Percentiles rank a stretch among this genome's conserved stretches.
phyloP scores from a whole-genome alignment of 2,329 filamentous ascomycete species.

The Colletotrichum spaethianum region DNA sequence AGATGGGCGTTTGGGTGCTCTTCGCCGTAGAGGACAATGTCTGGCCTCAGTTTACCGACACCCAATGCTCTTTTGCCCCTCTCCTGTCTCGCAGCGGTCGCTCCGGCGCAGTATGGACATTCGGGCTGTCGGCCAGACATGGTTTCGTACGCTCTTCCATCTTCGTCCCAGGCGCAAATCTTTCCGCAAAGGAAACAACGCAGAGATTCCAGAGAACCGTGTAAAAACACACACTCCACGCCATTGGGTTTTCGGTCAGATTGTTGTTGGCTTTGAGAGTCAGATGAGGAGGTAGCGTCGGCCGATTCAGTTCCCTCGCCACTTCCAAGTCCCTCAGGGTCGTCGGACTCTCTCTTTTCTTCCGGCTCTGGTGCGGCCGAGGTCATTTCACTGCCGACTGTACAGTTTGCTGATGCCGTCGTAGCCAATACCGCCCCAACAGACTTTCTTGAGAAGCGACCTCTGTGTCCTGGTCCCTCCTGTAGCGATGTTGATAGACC shows the following conservation, averaged over 20 bases:
- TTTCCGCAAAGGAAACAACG: constrained; percentile 75
- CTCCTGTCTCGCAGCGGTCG: constrained; percentile 73
- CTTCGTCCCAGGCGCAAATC: constrained; percentile 72
- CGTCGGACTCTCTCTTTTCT: constrained; percentile 1
- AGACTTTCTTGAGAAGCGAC: constrained; percentile 69
- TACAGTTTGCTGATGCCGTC: constrained; percentile 22
- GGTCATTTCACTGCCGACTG: not conserved
- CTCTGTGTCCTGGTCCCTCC: constrained; percentile 73
- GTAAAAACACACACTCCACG: constrained; percentile 78
- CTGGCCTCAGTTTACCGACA: constrained; percentile 77
- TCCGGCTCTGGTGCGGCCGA: not conserved
- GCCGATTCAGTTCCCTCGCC: not conserved
- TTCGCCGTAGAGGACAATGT: constrained; percentile 82
- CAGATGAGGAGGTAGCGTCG: not conserved
- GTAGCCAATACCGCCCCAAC: constrained; percentile 46
- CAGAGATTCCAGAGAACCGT: constrained; percentile 76
- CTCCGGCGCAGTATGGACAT: constrained; percentile 75
- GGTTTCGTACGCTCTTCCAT: constrained; percentile 67
- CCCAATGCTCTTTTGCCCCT: constrained; percentile 77
- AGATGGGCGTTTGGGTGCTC: constrained; percentile 79
- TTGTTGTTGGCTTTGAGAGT: constrained; percentile 3
- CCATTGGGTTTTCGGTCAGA: constrained; percentile 49
- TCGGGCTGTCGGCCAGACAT: constrained; percentile 76
- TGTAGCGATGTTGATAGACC: constrained; percentile 75
- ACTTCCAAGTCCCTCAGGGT: not conserved